Evolutionary conservation across 352 stramenopile species (phyloP).

Genomic region (Pythium diclinum): DNA sequence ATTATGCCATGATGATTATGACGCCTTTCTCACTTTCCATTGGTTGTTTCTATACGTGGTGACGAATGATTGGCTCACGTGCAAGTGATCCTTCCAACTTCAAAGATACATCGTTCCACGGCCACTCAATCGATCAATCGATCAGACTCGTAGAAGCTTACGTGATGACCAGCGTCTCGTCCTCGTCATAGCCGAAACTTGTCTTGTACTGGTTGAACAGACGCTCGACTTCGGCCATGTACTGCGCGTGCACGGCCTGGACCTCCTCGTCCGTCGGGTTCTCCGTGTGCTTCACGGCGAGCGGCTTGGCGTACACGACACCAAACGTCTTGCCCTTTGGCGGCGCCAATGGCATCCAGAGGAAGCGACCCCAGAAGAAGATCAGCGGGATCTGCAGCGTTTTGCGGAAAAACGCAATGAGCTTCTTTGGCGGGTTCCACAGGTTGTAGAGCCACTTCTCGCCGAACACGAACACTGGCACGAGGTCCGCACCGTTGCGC

Average conservation of each 20-base stretch:
- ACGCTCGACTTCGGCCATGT: conserved; percentile 54
- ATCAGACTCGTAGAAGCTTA: too few species aligned
- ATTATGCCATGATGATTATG: neutral
- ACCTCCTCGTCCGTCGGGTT: conserved; percentile 64
- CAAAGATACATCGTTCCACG: neutral
- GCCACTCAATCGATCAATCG: neutral
- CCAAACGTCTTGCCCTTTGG: conserved; percentile 64
- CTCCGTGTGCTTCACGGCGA: conserved; percentile 43
- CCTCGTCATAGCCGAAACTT: conserved; percentile 64
- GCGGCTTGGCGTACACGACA: conserved; percentile 72
- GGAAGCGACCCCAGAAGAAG: conserved; percentile 77
- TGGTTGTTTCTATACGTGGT: neutral
- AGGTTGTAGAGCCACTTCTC: conserved; percentile 83
- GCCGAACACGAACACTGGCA: conserved; percentile 74
- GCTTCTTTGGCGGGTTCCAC: conserved; percentile 58
- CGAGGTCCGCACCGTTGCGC: conserved; percentile 69
- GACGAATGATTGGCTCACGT: neutral
- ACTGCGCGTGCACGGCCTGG: conserved; percentile 41
- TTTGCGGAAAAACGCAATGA: conserved; percentile 66
- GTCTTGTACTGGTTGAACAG: conserved; percentile 73
- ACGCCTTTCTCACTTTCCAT: neutral
- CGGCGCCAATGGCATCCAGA: conserved; percentile 66
- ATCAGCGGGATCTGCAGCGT: conserved; percentile 74
- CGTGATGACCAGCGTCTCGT: conserved; percentile 50
- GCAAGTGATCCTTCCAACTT: neutral